Conservation (phyloP, 2,329 filamentous ascomycete genomes). For the Dactylellina cionopaga region DNA sequence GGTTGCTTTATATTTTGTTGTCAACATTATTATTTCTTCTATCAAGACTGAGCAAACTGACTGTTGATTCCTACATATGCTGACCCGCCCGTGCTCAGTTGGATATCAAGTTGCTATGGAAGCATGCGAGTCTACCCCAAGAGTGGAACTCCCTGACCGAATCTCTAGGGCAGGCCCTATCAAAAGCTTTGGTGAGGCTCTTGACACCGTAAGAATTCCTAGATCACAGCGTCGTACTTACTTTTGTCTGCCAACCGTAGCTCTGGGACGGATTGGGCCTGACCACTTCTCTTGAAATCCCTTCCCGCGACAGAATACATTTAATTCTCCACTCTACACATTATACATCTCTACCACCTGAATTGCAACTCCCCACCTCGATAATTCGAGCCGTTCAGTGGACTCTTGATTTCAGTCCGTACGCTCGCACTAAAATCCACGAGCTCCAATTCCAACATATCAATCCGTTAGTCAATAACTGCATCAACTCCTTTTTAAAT, state of each 20-base stretch:
- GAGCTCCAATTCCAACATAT: constrained; percentile 19
- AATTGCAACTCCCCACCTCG: constrained; percentile 25
- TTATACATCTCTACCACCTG: constrained; percentile 27
- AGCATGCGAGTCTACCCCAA: constrained; percentile 18
- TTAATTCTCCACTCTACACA: constrained; percentile 27
- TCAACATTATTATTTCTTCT: background rate
- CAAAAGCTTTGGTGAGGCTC: constrained; percentile 2
- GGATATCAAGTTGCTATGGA: constrained; percentile 35
- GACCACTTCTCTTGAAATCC: constrained; percentile 37
- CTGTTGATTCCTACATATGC: background rate
- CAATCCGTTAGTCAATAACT: constrained; percentile 22
- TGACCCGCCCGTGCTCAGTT: constrained; percentile 1
- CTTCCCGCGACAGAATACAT: constrained; percentile 25
- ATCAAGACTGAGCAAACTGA: background rate
- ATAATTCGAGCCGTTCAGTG: constrained; percentile 9
- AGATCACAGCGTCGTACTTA: background rate
- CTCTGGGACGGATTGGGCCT: constrained; percentile 33
- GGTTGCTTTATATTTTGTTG: background rate
- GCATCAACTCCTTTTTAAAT: constrained; percentile 31
- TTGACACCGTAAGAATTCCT: background rate
- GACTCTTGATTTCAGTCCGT: constrained; percentile 30
- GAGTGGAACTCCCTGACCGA: constrained; percentile 34
- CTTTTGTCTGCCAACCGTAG: background rate
- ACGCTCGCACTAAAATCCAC: constrained; percentile 2
- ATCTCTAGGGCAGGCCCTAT: constrained; percentile 24